Base-by-base conservation (phyloP, 805 yeast genomes). In the Suhomyces sp. region DNA sequence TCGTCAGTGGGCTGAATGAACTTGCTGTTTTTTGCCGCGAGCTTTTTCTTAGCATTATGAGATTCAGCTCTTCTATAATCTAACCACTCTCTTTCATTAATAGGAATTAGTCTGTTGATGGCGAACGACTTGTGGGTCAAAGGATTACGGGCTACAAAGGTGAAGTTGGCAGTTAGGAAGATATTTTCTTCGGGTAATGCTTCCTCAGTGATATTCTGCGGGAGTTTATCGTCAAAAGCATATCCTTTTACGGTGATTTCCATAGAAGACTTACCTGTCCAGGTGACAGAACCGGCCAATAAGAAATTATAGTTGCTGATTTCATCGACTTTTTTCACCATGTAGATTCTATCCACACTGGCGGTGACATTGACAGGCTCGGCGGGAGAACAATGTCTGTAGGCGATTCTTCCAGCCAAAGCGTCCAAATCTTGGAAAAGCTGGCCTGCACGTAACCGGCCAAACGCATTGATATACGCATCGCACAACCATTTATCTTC, bases 341-440 rank as follows among this genome's bases (percentile, higher is more conserved):
- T 84, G 65, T 88, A 87, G 58, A 92, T 89, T 57, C 97, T 76
- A 71, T 93, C 97, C 24, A 92, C 97, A 24, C 94, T 85, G 1
- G 97, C 97, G 8, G 98, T 92, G 43, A 92, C 98, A 65, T 92
- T 87, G 68, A 91, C 90, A 9, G 98, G 97, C 65, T 88, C 91
- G 0, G 97, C 96, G 0, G 98, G 98, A n/a, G 87, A 78, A 70
- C 96, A 89, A 67, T 92, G 97, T 63, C 88, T 81, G 67, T 91
- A 88, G 20, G 97, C 96, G 61, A 92, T 91, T 64, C 93, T 84
- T 33, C 97, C 98, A 2, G 97, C 97, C 54, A 92, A 75, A 4
- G 97, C 92, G 65, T 92, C 98, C 62, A 92, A 75, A 69, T 92
- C 98, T 74, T 92, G 97, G 69, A 92, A 92, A 57, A 92, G 76